A percentile compares a stretch with the other conserved stretches of the same genome.
Conservation (phyloP, 257 asterid species). For the Galeopsis tetrahit region DNA sequence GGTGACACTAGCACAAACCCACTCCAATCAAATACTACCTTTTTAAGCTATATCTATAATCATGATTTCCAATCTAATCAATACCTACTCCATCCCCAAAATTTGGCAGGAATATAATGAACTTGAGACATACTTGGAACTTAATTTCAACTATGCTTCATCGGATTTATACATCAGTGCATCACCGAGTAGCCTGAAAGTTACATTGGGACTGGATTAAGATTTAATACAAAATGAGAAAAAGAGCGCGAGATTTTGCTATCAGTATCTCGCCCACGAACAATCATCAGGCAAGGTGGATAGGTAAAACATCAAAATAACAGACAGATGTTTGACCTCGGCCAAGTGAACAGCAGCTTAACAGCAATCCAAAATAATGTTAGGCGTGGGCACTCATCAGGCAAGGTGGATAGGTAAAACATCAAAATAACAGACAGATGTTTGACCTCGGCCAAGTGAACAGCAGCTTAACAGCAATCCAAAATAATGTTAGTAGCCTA, state of each 20-base stretch:
- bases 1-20: background rate
- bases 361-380: background rate
- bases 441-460: slow-evolving; percentile 12
- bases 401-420: slow-evolving; percentile 15
- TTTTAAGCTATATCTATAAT: background rate
- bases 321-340: slow-evolving; percentile 8
- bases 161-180: slow-evolving; percentile 18
- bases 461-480: background rate
- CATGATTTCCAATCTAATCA: background rate
- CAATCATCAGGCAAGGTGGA: background rate
- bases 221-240: background rate
- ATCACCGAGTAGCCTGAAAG: background rate
- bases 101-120: background rate
- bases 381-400: too few species aligned
- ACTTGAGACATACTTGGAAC: background rate
- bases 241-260: background rate
- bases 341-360: background rate
- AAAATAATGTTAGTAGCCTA: slow-evolving; percentile 59
- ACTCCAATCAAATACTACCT: background rate
- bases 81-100: background rate
- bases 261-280: background rate
- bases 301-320: slow-evolving; percentile 1
- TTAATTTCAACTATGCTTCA: slow-evolving; percentile 28
- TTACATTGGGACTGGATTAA: background rate
- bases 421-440: background rate